Conservation (phyloP, 768 basidiomycete genomes). For the Tulasnella sp. region DNA sequence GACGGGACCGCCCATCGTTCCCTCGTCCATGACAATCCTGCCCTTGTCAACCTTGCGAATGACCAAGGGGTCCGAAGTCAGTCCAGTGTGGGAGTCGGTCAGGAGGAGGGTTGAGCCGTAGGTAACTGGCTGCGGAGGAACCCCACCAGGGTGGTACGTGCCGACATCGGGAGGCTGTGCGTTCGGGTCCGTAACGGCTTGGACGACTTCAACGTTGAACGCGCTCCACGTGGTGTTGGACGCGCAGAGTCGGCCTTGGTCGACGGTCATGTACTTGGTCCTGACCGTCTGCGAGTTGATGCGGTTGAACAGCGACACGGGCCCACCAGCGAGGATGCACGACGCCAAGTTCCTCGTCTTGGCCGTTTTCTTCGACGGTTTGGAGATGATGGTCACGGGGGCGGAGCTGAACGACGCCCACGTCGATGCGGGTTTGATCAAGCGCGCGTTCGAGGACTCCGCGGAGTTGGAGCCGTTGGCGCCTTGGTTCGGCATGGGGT, state of each 20-base stretch:
- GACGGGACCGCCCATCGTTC: conserved; percentile 69
- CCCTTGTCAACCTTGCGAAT: conserved; percentile 95
- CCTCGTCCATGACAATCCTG: conserved; percentile 77
- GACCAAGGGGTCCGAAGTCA: conserved; percentile 80
- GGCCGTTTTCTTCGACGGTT: conserved; percentile 95
- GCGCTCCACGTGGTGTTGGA: conserved; percentile 92
- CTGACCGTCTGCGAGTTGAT: conserved; percentile 97
- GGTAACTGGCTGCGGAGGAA: conserved; percentile 73
- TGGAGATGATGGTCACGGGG: conserved; percentile 93
- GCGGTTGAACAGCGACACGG: conserved; percentile 92
- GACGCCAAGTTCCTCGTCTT: conserved; percentile 91
- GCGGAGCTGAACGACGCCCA: conserved; percentile 94
- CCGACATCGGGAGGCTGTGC: neutral
- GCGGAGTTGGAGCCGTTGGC: conserved; percentile 47
- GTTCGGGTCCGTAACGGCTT: conserved; percentile 32
- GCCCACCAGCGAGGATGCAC: conserved; percentile 86
- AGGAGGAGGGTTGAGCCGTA: conserved; percentile 90
- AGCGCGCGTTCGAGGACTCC: conserved; percentile 41
- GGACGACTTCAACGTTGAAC: conserved; percentile 89
- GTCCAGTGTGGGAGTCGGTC: conserved; percentile 81
- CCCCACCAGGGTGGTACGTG: conserved; percentile 25
- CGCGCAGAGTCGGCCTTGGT: conserved; percentile 80
- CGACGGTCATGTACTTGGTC: conserved; percentile 96
- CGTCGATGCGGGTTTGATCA: conserved; percentile 37
- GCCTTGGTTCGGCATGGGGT: conserved; percentile 48